Base-by-base conservation (phyloP, 2,329 filamentous ascomycete genomes). In the Ascochyta clinopodiicola region DNA sequence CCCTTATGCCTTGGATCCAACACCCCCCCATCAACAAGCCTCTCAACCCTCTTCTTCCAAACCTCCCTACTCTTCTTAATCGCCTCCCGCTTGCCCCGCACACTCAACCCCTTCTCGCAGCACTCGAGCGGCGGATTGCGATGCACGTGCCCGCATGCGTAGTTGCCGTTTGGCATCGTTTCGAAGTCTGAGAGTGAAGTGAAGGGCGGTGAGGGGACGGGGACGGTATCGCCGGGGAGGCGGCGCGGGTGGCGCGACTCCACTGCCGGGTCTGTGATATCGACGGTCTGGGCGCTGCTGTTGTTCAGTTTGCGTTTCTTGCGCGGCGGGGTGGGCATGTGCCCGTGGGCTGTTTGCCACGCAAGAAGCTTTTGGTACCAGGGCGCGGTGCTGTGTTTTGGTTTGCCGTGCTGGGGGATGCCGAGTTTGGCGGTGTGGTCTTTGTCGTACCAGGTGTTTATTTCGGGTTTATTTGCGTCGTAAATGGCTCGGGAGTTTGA, bases 1-100 rank as follows among this genome's bases (percentile, higher is more conserved):
- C 44, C 51, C 40, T 42, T 59, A 19, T 59, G 46, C 24, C 25
- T 19, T 6, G 13, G 6, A 32, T 51, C 29, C 15, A 58, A 34
- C 8, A 45, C 17, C 5, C 17, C 21, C 9, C 34, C 9, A 10
- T 47, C 43, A 17, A 55, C 37, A 8, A 47, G 21, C 22, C 29
- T 31, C 27, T 59, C 56, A 0, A 59, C 39, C 4, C 13, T 19
- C 1, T 9, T 27, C 22, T 19, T 48, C 51, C 43, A 55, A 1
- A 6, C 4, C 4, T 8, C 31, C 7, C 22, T 6, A 15, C n/a
- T 24, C 12, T 38, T 59, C 32, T 27, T 46, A 12, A 37, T 55
- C 7, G 43, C 44, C 21, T 17, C 9, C 3, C 6, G 6, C n/a
- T 58, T 58, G 9, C 2, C 38, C 0, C 7, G 6, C 7, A 19